Evolutionary conservation across 2,329 filamentous ascomycete genomes (phyloP).

Genomic region (Lasiodiplodia sp.): DNA sequence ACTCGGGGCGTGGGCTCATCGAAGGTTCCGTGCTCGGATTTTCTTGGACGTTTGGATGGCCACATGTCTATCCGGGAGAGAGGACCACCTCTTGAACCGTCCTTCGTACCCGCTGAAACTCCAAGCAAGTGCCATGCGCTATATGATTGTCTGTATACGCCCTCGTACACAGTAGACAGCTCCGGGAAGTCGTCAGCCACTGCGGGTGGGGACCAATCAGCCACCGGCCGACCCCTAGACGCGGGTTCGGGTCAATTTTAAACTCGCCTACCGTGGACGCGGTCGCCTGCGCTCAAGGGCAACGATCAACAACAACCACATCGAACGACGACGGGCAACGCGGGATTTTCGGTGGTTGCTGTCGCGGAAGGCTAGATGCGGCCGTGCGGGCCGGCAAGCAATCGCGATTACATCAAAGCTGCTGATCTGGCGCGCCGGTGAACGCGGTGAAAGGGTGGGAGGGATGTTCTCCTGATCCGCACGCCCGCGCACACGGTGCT

Average conservation of each 20-base stretch:
- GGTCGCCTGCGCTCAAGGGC: background rate
- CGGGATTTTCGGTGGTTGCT: background rate
- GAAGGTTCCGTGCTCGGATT: background rate
- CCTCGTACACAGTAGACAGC: background rate
- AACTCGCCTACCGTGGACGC: constrained; percentile 12
- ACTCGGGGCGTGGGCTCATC: background rate
- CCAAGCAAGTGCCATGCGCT: background rate
- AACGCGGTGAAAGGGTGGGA: constrained; percentile 13
- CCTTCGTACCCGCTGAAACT: background rate
- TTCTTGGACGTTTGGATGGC: background rate
- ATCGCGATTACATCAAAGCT: constrained; percentile 23
- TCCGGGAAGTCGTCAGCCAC: background rate
- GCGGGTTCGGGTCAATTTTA: constrained; percentile 17
- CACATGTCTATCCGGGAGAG: background rate
- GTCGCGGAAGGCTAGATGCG: background rate
- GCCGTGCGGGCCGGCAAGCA: constrained; percentile 18
- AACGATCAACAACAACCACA: constrained; percentile 1
- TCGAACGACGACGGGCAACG: background rate
- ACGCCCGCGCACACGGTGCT: background rate
- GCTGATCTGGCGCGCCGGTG: constrained; percentile 9
- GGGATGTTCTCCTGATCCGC: constrained; percentile 21
- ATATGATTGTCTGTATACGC: constrained; percentile 17
- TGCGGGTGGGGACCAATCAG: background rate
- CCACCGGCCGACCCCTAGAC: background rate
- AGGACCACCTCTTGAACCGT: background rate